Base-by-base conservation (phyloP, 2,329 filamentous ascomycete genomes). In the Phaeosphaeria sp. region DNA sequence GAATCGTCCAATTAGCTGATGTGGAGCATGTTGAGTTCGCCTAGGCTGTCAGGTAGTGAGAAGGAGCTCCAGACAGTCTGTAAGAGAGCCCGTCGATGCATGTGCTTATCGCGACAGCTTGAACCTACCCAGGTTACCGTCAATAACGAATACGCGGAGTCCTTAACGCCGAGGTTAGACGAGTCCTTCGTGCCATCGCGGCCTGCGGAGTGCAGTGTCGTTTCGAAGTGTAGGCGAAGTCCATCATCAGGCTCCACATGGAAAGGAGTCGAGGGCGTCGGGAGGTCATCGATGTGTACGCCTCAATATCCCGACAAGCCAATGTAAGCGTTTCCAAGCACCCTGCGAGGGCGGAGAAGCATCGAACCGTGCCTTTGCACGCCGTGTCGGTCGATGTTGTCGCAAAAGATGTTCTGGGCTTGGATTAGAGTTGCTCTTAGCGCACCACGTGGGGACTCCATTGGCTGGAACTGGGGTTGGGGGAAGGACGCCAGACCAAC, bases 371-470 rank as follows among this genome's bases (percentile, higher is more conserved):
- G 45, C 15, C 2, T 30, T 52, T 6, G 3, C 46, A 36, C 24
- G 46, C 46, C 5, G 25, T 36, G 30, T 44, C 30, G 30, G 30
- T 36, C 30, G 30, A 36, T 36, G 30, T 40, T 13, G 30, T 50
- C 7, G 20, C 17, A 50, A 18, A 50, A 24, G 33, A 50, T 52
- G 50, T 43, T 43, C 36, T 49, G 30, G 51, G 36, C 45, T 25
- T 49, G 25, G 27, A 20, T 36, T 49, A 52, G 48, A 3, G 18
- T 24, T 52, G 13, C 3, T 36, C 27, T 21, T 54, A 54, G 51
- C 22, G 51, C 36, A 17, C 36, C 51, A 54, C 51, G 51, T 54
- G 51, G 51, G 22, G 7, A 18, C 20, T 49, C 43, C 20, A 54
- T 54, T 54, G 51, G 51, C 33, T 48, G 21, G 40, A 40, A 39